Evolutionary conservation across 371 early-diverging fungal species (phyloP), one percentile per base, ranked within the genome.

Genomic region (Globomyces sp.): DNA sequence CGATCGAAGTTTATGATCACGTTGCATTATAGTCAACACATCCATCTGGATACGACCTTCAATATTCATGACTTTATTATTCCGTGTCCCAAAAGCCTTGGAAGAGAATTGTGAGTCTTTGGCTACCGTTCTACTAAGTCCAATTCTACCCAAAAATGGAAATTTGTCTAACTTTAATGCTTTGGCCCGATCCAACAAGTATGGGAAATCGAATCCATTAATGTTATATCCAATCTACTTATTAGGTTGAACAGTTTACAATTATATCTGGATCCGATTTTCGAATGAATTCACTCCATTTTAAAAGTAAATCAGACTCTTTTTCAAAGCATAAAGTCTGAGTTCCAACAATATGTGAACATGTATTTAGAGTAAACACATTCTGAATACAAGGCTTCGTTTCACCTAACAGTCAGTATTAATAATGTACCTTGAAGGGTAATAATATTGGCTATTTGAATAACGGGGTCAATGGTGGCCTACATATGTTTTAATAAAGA

Each of bases 361-460:
- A 96, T 0, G 82, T 81, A 46, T 90, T 87, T 39, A 94, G 85
- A 2, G 95, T 95, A 74, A 99, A 97, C 0, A 99, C 92, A 65
- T 90, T 95, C 57, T 94, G 80, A 58, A 95, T 86, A 63, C 94
- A 92, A 8, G 98, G 96, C 63, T 85, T 86, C 10, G 75, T 77
- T 66, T 93, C 87, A 24, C 24, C 24, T 24, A 24, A 24, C 24
- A 24, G 24, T n/a, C 94, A 87, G 86, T 34, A 37, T 52, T 3
- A 34, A 42, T 40, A 2, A 42, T 5, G 9, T 63, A 82, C 87
- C 93, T 80, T 98, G 99, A 2, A 91, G 71, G 1, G 94, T 90
- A 2, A 96, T 89, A 46, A 98, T 87, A 61, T 92, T 95, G 3
- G 99, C 99, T 70, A 99, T 99, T 77, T 99, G 99, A 69, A 99